phyloP scores from a whole-genome alignment of 352 stramenopile genomes.

The Blastocystis sp. region DNA sequence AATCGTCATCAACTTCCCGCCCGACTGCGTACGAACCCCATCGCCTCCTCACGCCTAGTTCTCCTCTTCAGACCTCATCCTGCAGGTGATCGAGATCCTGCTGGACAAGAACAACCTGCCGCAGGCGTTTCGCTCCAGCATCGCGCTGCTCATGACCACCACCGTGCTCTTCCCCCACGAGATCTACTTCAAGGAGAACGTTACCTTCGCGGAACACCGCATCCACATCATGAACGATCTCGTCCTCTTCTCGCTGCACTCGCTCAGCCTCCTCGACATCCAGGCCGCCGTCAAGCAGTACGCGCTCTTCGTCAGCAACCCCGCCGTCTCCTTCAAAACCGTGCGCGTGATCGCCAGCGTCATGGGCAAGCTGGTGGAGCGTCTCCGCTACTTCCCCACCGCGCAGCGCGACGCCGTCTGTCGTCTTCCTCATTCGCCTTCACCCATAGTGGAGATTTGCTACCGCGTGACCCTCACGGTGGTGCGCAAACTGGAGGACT shows the following conservation, averaged over 20 bases:
- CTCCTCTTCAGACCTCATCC: background rate
- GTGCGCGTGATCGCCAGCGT: background rate
- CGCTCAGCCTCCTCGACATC: background rate
- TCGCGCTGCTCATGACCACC: conserved; percentile 9
- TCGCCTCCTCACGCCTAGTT: background rate
- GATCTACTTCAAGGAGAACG: conserved; percentile 9
- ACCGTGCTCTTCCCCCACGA: conserved; percentile 30
- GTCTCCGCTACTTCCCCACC: background rate
- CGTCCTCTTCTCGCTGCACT: background rate
- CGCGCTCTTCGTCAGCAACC: conserved; percentile 25
- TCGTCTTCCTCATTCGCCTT: background rate
- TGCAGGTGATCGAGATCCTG: conserved; percentile 17
- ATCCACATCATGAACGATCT: conserved; percentile 23
- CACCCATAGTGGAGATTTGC: conserved; percentile 5
- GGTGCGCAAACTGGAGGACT: conserved; percentile 50
- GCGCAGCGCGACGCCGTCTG: conserved; percentile 26
- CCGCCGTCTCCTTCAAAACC: background rate
- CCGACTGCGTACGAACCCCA: conserved; percentile 8
- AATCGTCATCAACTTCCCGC: conserved; percentile 43
- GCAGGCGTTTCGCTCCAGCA: background rate
- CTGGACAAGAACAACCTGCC: background rate
- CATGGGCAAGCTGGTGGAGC: background rate
- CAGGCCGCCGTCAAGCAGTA: conserved; percentile 1
- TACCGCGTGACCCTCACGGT: conserved; percentile 19
- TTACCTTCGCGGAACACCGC: background rate